Base-by-base conservation (phyloP, 176 grass and related monocot genomes). In the Chrysopogon serrulatus region DNA sequence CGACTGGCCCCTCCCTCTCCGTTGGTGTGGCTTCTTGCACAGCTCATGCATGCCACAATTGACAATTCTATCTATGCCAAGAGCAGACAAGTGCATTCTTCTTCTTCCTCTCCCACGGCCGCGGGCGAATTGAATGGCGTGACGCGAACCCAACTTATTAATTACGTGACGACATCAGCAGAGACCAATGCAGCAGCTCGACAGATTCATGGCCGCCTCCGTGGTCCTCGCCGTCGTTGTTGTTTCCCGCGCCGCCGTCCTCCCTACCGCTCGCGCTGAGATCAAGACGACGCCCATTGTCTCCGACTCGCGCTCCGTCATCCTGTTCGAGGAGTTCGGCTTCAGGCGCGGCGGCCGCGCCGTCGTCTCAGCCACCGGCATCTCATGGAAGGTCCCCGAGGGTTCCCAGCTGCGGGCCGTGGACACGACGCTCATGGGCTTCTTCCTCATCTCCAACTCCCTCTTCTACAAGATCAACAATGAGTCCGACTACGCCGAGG, bases 261-360 rank as follows among this genome's bases (percentile, higher is more conserved):
- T 84, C 42, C 70, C 86, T 61, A 19, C 10, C 6, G 70, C 80
- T 6, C 89, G 39, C 8, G 89, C 88, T 6, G 92, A 91, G 88
- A 89, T 94, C 88, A 94, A 94, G 76, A 86, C 35, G 73, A 91
- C 86, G 33, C 40, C 47, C 32, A 94, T 91, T 26, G 65, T 51
- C 3, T 48, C 80, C 3, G 92, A 94, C 83, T 12, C 80, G 37
- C 83, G 86, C 23, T 49, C 83, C 37, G 83, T 91, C 3, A 91
- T 94, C 83, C 92, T 94, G 37, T 94, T 94, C 80, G 92, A 94
- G 92, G 88, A 94, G 76, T 94, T 94, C 64, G 92, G 88, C 16
- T 94, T 81, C 89, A 1, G 23, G 37, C 65, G 68, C 6, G 65
- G 92, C 56, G 92, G 86, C 36, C 79, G 32, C 5, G 83, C 79